Evolutionary conservation across 1,284 basidiomycete genomes (phyloP).

Genomic region (Wallemia mellicola): DNA sequence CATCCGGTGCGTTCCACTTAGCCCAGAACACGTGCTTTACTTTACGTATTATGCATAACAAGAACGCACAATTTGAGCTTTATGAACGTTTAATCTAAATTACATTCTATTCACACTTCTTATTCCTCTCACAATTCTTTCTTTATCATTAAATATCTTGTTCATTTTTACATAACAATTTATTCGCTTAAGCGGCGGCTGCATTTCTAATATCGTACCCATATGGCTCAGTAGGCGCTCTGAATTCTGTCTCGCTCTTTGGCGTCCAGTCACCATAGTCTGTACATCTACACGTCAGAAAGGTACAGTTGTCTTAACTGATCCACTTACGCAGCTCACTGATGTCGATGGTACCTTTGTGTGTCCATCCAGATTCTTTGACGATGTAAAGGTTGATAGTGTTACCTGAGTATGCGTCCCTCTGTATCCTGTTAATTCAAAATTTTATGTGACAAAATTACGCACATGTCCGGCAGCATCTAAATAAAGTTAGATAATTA

Average conservation of each 20-base stretch:
- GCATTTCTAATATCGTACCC: background rate
- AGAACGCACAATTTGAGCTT: too few relatives aligned
- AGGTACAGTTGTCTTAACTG: background rate
- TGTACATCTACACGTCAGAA: background rate
- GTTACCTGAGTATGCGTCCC: slow-evolving; percentile 94
- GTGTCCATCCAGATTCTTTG: slow-evolving; percentile 37
- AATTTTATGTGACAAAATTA: background rate
- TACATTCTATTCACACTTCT: background rate
- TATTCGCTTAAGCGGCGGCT: background rate
- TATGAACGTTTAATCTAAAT: background rate
- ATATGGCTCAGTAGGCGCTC: background rate
- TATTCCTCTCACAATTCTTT: background rate
- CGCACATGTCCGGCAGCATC: slow-evolving; percentile 56
- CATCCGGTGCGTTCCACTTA: too few relatives aligned
- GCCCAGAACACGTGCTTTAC: too few relatives aligned
- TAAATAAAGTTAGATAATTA: background rate
- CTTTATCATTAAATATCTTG: background rate
- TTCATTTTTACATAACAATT: background rate
- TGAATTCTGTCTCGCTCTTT: background rate
- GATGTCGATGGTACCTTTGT: slow-evolving; percentile 1
- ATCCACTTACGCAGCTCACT: background rate
- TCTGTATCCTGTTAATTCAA: slow-evolving; percentile 9
- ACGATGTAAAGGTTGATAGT: slow-evolving; percentile 89
- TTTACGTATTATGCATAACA: too few relatives aligned
- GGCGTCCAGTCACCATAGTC: background rate